These are phyloP conservation scores for Pseudogymnoascus sp. DNA, from an alignment of 2,329 filamentous ascomycete genomes.

Conservation along the genomic window DNA sequence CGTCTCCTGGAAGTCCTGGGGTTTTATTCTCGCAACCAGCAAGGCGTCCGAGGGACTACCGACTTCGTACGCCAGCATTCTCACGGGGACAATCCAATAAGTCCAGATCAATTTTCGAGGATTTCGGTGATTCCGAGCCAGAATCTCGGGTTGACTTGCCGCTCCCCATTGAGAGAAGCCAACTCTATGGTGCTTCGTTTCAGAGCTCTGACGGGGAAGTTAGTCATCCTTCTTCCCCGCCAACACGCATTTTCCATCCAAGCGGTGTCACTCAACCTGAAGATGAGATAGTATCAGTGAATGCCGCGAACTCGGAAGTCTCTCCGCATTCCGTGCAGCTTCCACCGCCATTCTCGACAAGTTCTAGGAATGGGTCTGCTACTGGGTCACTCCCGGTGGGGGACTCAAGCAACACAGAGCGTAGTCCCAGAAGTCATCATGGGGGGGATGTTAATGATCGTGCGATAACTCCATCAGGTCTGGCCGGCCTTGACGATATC, in stretches of 20 bases:
- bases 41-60: conserved; percentile 22
- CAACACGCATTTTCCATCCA: not conserved
- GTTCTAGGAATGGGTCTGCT: conserved; percentile 18
- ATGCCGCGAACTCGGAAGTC: not conserved
- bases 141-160: not conserved
- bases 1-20: conserved; percentile 21
- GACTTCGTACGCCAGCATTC: conserved; percentile 29
- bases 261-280: not conserved
- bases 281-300: not conserved
- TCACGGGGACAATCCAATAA: conserved; percentile 28
- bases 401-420: not conserved
- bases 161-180: not conserved
- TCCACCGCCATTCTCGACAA: conserved; percentile 25
- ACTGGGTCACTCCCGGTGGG: conserved; percentile 15
- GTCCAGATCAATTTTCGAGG: conserved; percentile 24
- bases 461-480: not conserved
- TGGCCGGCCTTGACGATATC: not conserved
- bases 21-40: conserved; percentile 26
- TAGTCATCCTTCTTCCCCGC: not conserved
- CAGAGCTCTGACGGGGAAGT: not conserved
- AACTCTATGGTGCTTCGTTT: not conserved
- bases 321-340: conserved; percentile 9
- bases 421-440: not conserved
- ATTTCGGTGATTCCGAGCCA: not conserved
- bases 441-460: not conserved